phyloP scores from a whole-genome alignment of 164 flowering plant species.

The Magnolia kwangsiensis region DNA sequence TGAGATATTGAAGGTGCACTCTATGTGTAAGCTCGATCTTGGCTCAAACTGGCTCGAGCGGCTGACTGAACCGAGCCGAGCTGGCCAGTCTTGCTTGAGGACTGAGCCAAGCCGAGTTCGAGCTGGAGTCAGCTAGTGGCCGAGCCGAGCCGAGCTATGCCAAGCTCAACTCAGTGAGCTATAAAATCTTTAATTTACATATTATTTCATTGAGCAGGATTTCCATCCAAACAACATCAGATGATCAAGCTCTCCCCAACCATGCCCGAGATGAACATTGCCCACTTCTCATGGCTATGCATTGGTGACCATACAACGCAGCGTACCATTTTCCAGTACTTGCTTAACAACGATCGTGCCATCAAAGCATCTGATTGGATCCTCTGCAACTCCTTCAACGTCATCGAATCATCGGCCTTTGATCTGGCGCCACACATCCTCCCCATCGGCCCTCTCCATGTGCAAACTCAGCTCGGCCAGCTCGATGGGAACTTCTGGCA shows the following conservation, averaged over 20 bases:
- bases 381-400: slow-evolving; percentile 38
- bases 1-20: too few species aligned
- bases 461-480: background rate
- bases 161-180: too few species aligned
- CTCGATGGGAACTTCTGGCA: slow-evolving; percentile 1
- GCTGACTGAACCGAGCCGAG: too few species aligned
- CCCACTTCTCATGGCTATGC: slow-evolving; percentile 22
- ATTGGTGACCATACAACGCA: slow-evolving; percentile 1
- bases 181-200: too few species aligned
- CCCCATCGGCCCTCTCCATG: slow-evolving; percentile 6
- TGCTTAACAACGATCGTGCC: slow-evolving; percentile 2
- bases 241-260: slow-evolving; percentile 1
- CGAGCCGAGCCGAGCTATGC: too few species aligned
- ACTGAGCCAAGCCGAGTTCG: too few species aligned
- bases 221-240: slow-evolving; percentile 5
- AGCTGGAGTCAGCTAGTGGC: too few species aligned
- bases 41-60: too few species aligned
- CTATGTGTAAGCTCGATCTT: too few species aligned
- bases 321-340: slow-evolving; percentile 9
- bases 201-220: slow-evolving; percentile 15
- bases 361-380: slow-evolving; percentile 17
- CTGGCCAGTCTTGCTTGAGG: too few species aligned
- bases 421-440: background rate
- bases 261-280: slow-evolving; percentile 17
- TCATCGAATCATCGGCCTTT: slow-evolving; percentile 25